Evolutionary conservation across 805 yeast genomes (phyloP).

Genomic region (Yamadazyma tumulicola): DNA sequence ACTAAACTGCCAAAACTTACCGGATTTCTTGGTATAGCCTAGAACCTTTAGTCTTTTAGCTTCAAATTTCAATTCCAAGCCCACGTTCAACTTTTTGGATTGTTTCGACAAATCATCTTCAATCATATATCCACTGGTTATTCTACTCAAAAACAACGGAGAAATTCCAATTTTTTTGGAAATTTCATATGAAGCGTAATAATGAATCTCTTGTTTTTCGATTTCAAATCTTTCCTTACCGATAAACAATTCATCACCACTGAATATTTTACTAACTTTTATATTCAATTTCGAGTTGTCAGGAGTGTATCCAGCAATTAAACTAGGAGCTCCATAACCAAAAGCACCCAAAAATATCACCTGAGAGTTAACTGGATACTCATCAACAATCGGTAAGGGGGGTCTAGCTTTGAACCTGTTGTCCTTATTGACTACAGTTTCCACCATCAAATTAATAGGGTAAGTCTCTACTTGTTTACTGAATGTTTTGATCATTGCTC

Average conservation of each 20-base stretch:
- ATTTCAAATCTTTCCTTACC: constrained; percentile 58
- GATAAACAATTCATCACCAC: constrained; percentile 54
- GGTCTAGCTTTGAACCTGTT: constrained; percentile 66
- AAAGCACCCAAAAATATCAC: constrained; percentile 80
- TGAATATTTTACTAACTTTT: constrained; percentile 33
- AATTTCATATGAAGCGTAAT: constrained; percentile 63
- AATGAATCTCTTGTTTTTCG: constrained; percentile 56
- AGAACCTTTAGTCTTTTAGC: constrained; percentile 75
- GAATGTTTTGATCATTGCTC: constrained; percentile 77
- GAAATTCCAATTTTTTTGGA: constrained; percentile 54
- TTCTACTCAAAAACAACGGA: constrained; percentile 66
- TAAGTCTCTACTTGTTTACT: constrained; percentile 48
- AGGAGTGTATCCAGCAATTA: constrained; percentile 56
- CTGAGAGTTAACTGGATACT: constrained; percentile 69
- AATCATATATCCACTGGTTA: constrained; percentile 71
- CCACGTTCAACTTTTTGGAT: constrained; percentile 58
- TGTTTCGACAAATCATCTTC: constrained; percentile 46
- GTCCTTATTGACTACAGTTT: constrained; percentile 70
- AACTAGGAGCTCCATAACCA: constrained; percentile 82
- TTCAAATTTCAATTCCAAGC: constrained; percentile 82
- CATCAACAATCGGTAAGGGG: constrained; percentile 75
- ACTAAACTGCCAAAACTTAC: constrained; percentile 71
- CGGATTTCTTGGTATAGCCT: constrained; percentile 69
- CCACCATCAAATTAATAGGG: constrained; percentile 82
- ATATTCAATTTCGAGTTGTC: constrained; percentile 47